Evolutionary conservation across 2,329 filamentous ascomycete genomes (phyloP).

Genomic region (Ciborinia camelliae): DNA sequence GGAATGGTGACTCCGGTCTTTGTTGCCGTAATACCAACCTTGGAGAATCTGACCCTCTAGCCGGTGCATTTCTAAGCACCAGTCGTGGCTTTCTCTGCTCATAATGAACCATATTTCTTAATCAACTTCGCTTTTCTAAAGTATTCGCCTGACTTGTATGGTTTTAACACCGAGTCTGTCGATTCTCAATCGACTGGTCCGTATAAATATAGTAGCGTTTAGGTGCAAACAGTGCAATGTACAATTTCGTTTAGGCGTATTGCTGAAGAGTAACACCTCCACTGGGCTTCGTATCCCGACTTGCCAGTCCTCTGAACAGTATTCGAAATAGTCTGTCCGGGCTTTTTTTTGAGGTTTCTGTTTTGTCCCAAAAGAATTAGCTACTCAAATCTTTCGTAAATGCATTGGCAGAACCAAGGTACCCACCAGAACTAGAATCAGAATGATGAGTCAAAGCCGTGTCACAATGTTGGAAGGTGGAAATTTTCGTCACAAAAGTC

Average conservation of each 20-base stretch:
- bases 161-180: background rate
- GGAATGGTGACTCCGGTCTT: background rate
- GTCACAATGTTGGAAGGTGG: background rate
- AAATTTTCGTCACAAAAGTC: background rate
- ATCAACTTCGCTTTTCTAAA: background rate
- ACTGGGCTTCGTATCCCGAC: background rate
- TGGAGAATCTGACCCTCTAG: background rate
- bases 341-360: background rate
- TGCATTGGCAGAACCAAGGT: background rate
- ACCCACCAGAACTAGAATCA: background rate
- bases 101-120: slow-evolving; percentile 14
- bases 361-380: background rate
- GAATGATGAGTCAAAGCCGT: background rate
- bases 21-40: background rate
- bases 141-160: background rate
- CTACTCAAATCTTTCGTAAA: background rate
- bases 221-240: background rate
- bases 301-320: background rate
- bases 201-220: background rate
- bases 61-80: slow-evolving; percentile 7
- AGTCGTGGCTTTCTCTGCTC: slow-evolving; percentile 16
- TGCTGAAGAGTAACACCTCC: background rate
- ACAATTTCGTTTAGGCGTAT: background rate
- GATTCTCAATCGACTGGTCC: background rate
- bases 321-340: background rate